phyloP scores from a whole-genome alignment of 441 rosid species.

The Viola pubescens region DNA sequence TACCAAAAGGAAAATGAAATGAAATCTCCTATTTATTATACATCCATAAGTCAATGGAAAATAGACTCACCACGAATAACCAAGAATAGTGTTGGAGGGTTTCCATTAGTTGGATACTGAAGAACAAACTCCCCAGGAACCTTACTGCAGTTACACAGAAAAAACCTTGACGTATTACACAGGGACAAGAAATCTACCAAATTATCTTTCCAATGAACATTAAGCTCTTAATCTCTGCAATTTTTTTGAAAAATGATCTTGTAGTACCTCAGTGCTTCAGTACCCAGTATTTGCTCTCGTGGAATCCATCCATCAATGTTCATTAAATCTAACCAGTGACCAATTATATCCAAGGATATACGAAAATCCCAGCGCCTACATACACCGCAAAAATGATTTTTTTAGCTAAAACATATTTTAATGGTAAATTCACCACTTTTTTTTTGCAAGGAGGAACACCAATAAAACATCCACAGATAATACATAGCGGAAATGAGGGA shows the following conservation, averaged over 20 bases:
- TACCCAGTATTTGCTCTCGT: conserved; percentile 87
- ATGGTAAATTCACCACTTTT: not conserved
- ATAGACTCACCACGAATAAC: conserved; percentile 61
- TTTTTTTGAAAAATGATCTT: no score
- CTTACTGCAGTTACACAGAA: conserved; percentile 56
- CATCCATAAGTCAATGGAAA: not conserved
- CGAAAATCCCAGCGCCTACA: conserved; percentile 76
- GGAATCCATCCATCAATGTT: conserved; percentile 96
- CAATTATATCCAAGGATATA: conserved; percentile 71
- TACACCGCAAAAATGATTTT: conserved; percentile 20
- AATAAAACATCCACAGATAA: not conserved
- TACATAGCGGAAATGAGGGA: not conserved
- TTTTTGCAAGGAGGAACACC: not conserved
- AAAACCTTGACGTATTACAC: conserved; percentile 20
- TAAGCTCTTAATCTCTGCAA: not conserved
- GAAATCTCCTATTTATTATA: not conserved
- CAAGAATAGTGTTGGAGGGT: conserved; percentile 94
- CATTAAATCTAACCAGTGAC: conserved; percentile 89
- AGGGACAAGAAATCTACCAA: not conserved
- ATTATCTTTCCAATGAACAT: not conserved
- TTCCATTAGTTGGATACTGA: conserved; percentile 87
- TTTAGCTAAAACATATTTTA: conserved; percentile 16
- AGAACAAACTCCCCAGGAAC: conserved; percentile 88
- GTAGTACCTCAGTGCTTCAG: conserved; percentile 85
- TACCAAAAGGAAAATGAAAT: not conserved